Evolutionary conservation across 306 rosid species (phyloP).

Genomic region (Prunus mume): DNA sequence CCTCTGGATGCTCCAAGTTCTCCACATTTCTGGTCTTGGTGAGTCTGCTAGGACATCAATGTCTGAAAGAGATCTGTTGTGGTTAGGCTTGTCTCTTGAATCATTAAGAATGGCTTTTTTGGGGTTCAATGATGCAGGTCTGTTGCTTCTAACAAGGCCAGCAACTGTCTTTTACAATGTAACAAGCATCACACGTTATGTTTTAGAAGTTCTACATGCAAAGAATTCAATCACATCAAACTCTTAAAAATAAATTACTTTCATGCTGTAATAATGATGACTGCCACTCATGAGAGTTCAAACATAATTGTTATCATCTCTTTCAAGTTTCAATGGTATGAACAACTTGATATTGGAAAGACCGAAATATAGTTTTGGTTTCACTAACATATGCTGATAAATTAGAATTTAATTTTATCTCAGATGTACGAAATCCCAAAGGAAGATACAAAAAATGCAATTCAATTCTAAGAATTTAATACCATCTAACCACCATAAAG

Average conservation of each 20-base stretch:
- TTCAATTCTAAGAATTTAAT: neutral
- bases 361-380: neutral
- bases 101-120: constrained; percentile 24
- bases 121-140: constrained; percentile 37
- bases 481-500: neutral
- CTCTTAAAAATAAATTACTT: neutral
- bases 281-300: neutral
- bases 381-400: neutral
- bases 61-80: constrained; percentile 29
- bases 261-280: neutral
- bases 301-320: neutral
- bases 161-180: constrained; percentile 58
- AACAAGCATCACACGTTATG: constrained; percentile 40
- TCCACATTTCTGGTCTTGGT: constrained; percentile 50
- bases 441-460: neutral
- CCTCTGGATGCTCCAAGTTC: constrained; percentile 65
- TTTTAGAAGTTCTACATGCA: constrained; percentile 35
- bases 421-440: neutral
- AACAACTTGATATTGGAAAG: neutral
- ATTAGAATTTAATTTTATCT: neutral
- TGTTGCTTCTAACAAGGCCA: constrained; percentile 37
- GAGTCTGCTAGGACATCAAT: constrained; percentile 35
- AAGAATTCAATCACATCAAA: constrained; percentile 22
- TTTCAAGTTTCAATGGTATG: neutral
- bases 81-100: constrained; percentile 33